Evolutionary conservation across 306 rosid genomes (phyloP), one percentile per base, ranked within the genome.

Genomic region (Prunus campanulata): DNA sequence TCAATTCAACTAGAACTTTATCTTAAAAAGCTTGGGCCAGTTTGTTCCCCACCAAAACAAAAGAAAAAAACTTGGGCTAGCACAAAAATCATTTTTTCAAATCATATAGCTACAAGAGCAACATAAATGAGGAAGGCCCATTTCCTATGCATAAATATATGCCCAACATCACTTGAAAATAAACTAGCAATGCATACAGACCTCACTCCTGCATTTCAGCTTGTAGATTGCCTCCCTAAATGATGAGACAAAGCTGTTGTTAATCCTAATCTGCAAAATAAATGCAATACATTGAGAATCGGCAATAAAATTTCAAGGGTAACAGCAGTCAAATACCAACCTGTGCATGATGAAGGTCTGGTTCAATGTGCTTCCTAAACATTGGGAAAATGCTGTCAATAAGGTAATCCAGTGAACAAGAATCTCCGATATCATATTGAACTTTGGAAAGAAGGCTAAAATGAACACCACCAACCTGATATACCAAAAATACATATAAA

Each of bases 271-370:
- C 97, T 95, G 98, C 90, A 88, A 82, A 71, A 68, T 14, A 30
- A 42, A 77, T 62, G 42, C 75, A 83, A 74, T 27, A 70, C 66
- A 75, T 62, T 80, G 11, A 78, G 76, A 59, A 79, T 80, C 78
- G 66, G 76, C 65, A 47, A 55, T 65, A 70, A 81, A 85, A 79
- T 56, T 67, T 75, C 66, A 75, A 72, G 70, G 62, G 47, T 67
- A 75, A 79, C 74, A 79, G 83, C 56, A 88, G 71, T 77, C 74
- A 63, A 70, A 72, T 12, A 83, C 86, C 85, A 88, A 95, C 99
- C 99, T 95, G 97, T 35, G 97, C 99, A 84, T 95, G 99, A 88
- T 95, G 99, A 81, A 95, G 99, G 88, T 95, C 97, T 25, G 99
- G 97, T 83, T 95, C 99, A 68, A 95, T 95, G 85, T 92, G 97